Conservation (phyloP, 257 asterid species). For the Salvia miltiorrhiza region DNA sequence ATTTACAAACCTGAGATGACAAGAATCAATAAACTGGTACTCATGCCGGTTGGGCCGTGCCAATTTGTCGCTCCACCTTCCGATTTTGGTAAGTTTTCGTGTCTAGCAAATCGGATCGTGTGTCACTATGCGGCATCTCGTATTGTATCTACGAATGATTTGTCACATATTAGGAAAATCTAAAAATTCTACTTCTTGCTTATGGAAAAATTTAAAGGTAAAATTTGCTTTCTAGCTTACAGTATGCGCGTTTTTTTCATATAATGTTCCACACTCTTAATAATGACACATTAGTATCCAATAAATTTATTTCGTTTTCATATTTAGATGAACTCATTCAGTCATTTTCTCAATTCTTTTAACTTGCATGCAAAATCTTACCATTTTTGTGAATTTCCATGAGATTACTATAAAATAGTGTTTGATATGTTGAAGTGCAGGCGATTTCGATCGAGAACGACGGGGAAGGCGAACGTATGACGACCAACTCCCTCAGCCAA, state of each 20-base stretch:
- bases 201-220: too few relatives aligned
- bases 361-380: neutral
- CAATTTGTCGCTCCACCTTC: conserved; percentile 56
- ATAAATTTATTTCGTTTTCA: too few relatives aligned
- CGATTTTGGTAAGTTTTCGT: conserved; percentile 16
- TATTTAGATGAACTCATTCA: too few relatives aligned
- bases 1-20: conserved; percentile 57
- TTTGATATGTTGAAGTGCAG: conserved; percentile 25
- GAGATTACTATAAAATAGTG: neutral
- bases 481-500: neutral
- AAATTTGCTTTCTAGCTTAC: too few relatives aligned
- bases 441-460: conserved; percentile 20
- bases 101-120: too few relatives aligned
- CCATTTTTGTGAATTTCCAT: neutral
- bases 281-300: too few relatives aligned
- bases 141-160: neutral
- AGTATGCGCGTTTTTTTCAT: too few relatives aligned
- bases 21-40: conserved; percentile 41
- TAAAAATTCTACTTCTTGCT: too few relatives aligned
- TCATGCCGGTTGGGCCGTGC: conserved; percentile 75
- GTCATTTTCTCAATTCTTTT: too few relatives aligned
- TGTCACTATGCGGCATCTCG: neutral
- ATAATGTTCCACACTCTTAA: too few relatives aligned
- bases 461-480: neutral
- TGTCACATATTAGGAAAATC: neutral